Base-by-base conservation (phyloP, 2,329 filamentous ascomycete genomes). In the Microdochium bolleyi region DNA sequence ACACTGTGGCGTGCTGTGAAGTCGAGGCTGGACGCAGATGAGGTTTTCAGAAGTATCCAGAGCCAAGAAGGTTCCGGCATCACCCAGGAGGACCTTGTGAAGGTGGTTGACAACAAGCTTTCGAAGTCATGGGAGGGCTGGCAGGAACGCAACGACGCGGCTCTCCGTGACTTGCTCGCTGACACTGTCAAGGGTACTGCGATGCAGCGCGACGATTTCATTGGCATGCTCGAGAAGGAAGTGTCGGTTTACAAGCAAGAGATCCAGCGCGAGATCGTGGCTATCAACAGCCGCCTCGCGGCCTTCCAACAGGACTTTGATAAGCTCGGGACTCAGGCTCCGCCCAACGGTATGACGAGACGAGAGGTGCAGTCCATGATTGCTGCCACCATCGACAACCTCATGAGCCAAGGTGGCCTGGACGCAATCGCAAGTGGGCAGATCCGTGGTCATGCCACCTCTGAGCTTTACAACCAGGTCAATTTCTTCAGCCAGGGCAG, bases 401-500 rank as follows among this genome's bases (percentile, higher is more conserved):
- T 71, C 27, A 62, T 82, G 21, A 65, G 66, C 4, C 69, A 76
- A 34, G 67, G 70, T 21, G 74, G 75, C 52, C 68, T 83, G 2
- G 70, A 75, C 49, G 73, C 73, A 2, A 60, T 78, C 34, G 73
- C 75, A 24, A 67, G 70, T 25, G 73, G 73, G 52, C 69, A 73
- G 51, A 77, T 82, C 51, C 69, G 71, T 27, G 63, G 66, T 34
- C 65, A 75, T 57, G 74, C 71, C 63, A 68, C 73, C 46, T 60
- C 63, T 1, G 64, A 74, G 24, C 69, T 84, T 24, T 68, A 68
- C 52, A 71, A 76, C 51, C 77, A 79, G 52, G 72, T 91, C 68
- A 96, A 96, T 71, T 91, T 85, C 70, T 87, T 96, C 60, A 78
- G 79, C 2, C 62, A 70, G 1, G 82, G 82, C 3, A 70, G 83